A percentile compares a stretch with the other conserved stretches of the same genome.
These are phyloP conservation scores for Rosa persica DNA, from an alignment of 306 rosid genomes.

Conservation along the genomic window DNA sequence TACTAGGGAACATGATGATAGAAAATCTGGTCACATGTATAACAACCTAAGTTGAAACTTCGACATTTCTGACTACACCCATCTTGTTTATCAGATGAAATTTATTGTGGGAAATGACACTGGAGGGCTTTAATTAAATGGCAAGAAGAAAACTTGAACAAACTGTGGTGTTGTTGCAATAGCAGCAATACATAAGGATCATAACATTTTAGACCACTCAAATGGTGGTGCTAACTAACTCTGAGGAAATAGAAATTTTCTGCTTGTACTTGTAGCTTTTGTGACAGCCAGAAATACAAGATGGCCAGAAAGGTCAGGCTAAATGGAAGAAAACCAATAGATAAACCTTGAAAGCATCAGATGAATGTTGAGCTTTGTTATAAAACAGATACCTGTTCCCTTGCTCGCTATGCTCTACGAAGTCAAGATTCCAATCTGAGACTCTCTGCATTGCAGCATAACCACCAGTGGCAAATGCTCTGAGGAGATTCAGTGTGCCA, in stretches of 20 bases:
- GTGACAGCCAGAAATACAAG: not conserved
- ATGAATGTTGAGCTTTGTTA: not conserved
- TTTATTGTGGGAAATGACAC: not conserved
- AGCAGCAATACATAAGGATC: not conserved
- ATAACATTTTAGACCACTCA: not conserved
- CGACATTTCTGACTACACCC: not conserved
- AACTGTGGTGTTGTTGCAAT: not conserved
- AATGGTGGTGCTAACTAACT: not conserved
- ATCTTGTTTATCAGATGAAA: not conserved
- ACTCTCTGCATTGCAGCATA: constrained; percentile 49
- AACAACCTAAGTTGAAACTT: not conserved
- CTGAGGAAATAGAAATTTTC: not conserved
- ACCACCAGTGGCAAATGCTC: constrained; percentile 50
- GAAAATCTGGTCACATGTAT: not conserved
- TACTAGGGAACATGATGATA: not conserved
- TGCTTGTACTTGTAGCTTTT: not conserved
- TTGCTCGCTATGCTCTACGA: constrained; percentile 37
- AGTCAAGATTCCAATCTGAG: constrained; percentile 49
- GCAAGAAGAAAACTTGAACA: not conserved
- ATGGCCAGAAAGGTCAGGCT: not conserved
- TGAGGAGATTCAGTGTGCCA: constrained; percentile 44
- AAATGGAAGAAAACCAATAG: not conserved
- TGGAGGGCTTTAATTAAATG: not conserved
- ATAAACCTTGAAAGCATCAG: not conserved
- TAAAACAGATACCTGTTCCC: constrained; percentile 30